phyloP scores from a whole-genome alignment of 2,329 filamentous ascomycete species.

The Fusarium tjaetaba region DNA sequence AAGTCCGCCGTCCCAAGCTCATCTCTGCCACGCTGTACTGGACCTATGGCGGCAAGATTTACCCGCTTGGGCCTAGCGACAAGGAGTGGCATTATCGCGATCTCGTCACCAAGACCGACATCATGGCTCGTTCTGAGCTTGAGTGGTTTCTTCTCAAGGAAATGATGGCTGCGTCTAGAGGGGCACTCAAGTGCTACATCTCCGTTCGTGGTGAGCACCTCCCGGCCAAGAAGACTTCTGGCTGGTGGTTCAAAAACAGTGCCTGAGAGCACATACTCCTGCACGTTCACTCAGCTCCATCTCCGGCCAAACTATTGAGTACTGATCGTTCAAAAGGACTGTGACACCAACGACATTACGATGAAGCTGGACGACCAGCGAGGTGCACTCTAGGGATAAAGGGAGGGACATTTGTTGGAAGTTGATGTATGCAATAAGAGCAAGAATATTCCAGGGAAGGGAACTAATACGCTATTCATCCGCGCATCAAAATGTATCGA shows the following conservation, averaged over 20 bases:
- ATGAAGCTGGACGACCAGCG: background rate
- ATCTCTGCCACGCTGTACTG: slow-evolving; percentile 34
- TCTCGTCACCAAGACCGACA: slow-evolving; percentile 41
- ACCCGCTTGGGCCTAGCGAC: slow-evolving; percentile 36
- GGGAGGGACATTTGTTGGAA: slow-evolving; percentile 8
- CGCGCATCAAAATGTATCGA: background rate
- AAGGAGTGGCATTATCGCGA: slow-evolving; percentile 42
- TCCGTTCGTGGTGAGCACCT: slow-evolving; percentile 35
- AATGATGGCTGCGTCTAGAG: slow-evolving; percentile 40
- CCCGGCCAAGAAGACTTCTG: slow-evolving; percentile 11
- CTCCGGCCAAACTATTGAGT: background rate
- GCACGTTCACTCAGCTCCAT: background rate
- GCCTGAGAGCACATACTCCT: background rate
- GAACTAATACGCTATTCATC: background rate
- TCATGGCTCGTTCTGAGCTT: slow-evolving; percentile 37
- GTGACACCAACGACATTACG: background rate
- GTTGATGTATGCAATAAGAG: background rate
- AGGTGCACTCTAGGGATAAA: background rate
- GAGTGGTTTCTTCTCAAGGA: slow-evolving; percentile 44
- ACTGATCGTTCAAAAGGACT: background rate
- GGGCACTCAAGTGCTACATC: slow-evolving; percentile 41
- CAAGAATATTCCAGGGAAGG: background rate
- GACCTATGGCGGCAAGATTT: slow-evolving; percentile 39
- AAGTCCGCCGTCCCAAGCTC: slow-evolving; percentile 35
- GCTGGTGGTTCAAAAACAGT: slow-evolving; percentile 35